Conservation (phyloP, 805 yeast genomes). For the Saturnispora quitensis region DNA sequence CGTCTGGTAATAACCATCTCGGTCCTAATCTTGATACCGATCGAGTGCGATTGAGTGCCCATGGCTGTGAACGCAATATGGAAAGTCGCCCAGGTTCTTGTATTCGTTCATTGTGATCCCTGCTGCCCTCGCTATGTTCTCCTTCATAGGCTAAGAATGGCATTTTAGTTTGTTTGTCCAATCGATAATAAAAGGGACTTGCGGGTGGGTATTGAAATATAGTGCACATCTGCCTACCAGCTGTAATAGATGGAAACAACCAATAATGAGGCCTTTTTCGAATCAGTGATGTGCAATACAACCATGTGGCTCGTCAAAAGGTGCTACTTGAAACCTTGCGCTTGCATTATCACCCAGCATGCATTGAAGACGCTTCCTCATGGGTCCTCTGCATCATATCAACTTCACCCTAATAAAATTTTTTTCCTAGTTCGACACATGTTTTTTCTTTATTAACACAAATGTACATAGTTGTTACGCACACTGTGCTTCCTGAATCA, state of each 20-base stretch:
- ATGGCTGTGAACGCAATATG: not conserved
- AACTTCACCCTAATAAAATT: not conserved
- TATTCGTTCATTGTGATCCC: not conserved
- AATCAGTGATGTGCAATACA: not conserved
- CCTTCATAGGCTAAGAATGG: not conserved
- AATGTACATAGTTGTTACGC: not conserved
- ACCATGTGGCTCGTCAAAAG: not conserved
- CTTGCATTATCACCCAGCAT: not conserved
- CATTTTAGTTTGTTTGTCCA: not conserved
- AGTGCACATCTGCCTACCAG: not conserved
- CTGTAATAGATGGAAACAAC: not conserved
- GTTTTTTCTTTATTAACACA: not conserved
- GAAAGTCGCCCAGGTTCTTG: not conserved
- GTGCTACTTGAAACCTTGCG: no score
- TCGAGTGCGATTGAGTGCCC: not conserved
- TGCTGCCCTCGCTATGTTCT: not conserved
- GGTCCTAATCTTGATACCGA: not conserved
- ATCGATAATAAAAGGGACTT: not conserved
- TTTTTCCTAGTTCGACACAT: not conserved
- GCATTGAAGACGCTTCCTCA: not conserved
- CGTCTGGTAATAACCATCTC: slow-evolving; percentile 2
- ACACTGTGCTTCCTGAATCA: not conserved
- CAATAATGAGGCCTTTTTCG: no score
- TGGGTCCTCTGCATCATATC: not conserved
- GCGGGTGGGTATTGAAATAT: not conserved